These are phyloP conservation scores for Stevia rebaudiana DNA, from an alignment of 140 eudicot species.

Conservation along the genomic window DNA sequence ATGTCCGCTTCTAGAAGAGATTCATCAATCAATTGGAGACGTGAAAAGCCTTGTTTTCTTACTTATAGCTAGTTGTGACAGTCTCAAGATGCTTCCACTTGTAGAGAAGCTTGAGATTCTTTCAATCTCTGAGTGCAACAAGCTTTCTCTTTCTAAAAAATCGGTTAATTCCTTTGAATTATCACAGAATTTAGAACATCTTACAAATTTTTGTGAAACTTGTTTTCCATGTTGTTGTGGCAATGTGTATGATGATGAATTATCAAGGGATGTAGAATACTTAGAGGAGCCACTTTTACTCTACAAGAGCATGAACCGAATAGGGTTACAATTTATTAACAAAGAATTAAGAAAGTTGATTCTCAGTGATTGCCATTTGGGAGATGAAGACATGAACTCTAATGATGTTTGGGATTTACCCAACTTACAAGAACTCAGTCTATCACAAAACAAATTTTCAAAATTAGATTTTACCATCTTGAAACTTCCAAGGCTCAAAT, in stretches of 20 bases:
- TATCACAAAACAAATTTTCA: conserved; percentile 6
- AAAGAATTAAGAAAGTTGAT: conserved; percentile 9
- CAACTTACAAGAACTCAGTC: conserved; percentile 21
- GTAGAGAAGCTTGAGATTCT: not conserved
- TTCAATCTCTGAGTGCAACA: not conserved
- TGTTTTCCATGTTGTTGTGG: not conserved
- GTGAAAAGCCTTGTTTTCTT: conserved; percentile 14
- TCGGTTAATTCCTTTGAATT: not conserved
- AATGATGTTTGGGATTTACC: conserved; percentile 15
- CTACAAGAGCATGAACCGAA: not conserved
- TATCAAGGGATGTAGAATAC: not conserved
- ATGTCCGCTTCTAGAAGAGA: conserved; percentile 5
- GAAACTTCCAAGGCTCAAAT: conserved; percentile 12
- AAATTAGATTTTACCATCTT: conserved; percentile 8
- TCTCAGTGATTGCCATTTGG: conserved; percentile 19
- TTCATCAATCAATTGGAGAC: conserved; percentile 20
- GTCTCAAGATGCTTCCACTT: conserved; percentile 15
- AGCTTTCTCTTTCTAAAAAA: not conserved
- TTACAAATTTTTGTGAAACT: not conserved
- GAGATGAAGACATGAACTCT: conserved; percentile 9
- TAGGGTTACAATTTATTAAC: not conserved
- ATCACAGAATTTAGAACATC: not conserved
- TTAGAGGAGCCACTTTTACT: not conserved
- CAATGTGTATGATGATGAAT: not conserved
- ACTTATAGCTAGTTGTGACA: not conserved